phyloP scores from a whole-genome alignment of 2,329 filamentous ascomycete genomes.

The Alternaria gaisen region DNA sequence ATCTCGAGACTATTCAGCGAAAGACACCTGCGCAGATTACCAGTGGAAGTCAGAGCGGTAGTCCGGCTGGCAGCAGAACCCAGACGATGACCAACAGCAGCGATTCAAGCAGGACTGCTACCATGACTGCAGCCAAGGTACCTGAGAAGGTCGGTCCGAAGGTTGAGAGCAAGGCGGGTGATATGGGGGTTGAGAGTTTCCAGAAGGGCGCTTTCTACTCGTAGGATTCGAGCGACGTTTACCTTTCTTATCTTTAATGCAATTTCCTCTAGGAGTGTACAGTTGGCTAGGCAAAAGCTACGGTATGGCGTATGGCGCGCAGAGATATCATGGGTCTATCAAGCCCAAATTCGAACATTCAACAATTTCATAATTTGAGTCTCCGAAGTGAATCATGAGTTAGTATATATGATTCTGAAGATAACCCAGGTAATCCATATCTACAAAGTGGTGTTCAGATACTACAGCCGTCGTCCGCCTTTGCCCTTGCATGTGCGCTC shows the following conservation, averaged over 20 bases:
- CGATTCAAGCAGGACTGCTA: slow-evolving; percentile 52
- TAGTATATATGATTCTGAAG: slow-evolving; percentile 1
- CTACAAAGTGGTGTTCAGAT: not conserved
- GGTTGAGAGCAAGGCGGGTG: slow-evolving; percentile 67
- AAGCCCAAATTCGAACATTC: not conserved
- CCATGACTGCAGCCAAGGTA: slow-evolving; percentile 56
- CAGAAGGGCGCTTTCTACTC: slow-evolving; percentile 76
- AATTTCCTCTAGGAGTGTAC: slow-evolving; percentile 12
- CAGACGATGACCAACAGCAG: slow-evolving; percentile 64
- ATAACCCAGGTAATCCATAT: not conserved
- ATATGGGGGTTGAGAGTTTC: slow-evolving; percentile 74
- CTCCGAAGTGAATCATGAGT: too few species aligned
- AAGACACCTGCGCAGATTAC: slow-evolving; percentile 59
- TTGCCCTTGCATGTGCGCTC: slow-evolving; percentile 2
- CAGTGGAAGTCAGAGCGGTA: slow-evolving; percentile 52
- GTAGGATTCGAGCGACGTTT: slow-evolving; percentile 46
- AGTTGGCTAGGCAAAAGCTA: slow-evolving; percentile 38
- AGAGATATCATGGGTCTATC: slow-evolving; percentile 22
- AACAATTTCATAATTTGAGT: not conserved
- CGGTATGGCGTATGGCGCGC: slow-evolving; percentile 22
- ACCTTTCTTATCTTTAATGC: slow-evolving; percentile 13
- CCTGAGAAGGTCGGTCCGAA: slow-evolving; percentile 55
- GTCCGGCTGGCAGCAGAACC: slow-evolving; percentile 58
- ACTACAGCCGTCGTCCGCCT: not conserved
- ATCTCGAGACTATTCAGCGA: slow-evolving; percentile 79